Base-by-base conservation (phyloP, 2,329 filamentous ascomycete genomes). In the Amylocarpus encephaloides region DNA sequence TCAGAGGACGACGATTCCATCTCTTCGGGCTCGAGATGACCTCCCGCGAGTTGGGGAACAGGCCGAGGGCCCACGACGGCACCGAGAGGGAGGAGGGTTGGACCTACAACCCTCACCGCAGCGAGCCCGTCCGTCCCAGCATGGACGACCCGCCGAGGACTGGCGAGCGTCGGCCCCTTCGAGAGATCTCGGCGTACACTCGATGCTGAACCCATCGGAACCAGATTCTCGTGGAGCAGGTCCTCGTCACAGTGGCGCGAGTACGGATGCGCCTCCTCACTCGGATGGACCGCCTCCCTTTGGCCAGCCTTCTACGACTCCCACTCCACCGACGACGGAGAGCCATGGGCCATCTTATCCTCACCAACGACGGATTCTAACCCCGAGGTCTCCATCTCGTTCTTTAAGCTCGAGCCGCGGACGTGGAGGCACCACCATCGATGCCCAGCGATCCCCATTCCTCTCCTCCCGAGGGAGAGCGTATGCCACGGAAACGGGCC, bases 391-490 rank as follows among this genome's bases (percentile, higher is more conserved):
- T 48, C 70, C 81, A 9, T 79, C 80, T 36, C 74, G 79, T 53
- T 70, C 75, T 22, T 69, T 73, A 15, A 80, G 76, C 58, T 60
- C 77, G 11, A 71, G 72, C 30, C 57, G 75, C 33, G 69, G 69
- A 42, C 66, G 67, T 30, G 65, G 68, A 0, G 72, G 71, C 15
- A 71, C 68, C 19, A 74, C 71, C 1, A 73, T 75, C 41, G 71
- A 73, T 62, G 72, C 74, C 6, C 70, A 74, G 42, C 68, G 71
- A 51, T 70, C 71, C 4, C 74, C 75, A 1, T 77, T 76, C 49
- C 61, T 73, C 11, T 66, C 68, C 7, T 67, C 70, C 6, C 66
- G 67, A 49, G 67, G 67, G 9, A 66, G 73, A 36, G 62, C 67
- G 6, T 73, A 73, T 55, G 66, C 65, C 15, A 65, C 67, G 9